phyloP scores from a whole-genome alignment of 148 eudicot genomes.

The Fagopyrum homotropicum region DNA sequence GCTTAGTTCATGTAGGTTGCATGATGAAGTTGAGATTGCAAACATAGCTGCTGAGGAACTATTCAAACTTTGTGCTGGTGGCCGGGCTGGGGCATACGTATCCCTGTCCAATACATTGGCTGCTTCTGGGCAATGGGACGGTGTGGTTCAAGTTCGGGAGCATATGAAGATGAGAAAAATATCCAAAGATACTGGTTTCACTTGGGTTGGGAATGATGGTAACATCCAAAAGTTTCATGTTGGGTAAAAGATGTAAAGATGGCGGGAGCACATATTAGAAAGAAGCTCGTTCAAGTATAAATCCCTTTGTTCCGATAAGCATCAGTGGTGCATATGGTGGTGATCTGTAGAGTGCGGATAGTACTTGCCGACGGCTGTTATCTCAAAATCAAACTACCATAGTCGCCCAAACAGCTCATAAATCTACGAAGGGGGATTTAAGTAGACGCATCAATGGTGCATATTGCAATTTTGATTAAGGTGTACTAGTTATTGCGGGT shows the following conservation, averaged over 20 bases:
- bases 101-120: constrained; percentile 77
- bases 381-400: too few relatives aligned
- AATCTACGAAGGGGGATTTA: too few relatives aligned
- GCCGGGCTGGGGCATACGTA: constrained; percentile 77
- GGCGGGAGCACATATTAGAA: too few relatives aligned
- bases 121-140: constrained; percentile 80
- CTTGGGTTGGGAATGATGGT: constrained; percentile 65
- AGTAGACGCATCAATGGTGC: too few relatives aligned
- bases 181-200: constrained; percentile 64
- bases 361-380: too few relatives aligned
- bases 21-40: constrained; percentile 75
- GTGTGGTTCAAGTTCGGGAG: constrained; percentile 64
- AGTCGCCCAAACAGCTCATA: too few relatives aligned
- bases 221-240: constrained; percentile 39
- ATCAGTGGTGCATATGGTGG: too few relatives aligned
- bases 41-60: constrained; percentile 61
- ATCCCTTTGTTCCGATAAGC: too few relatives aligned
- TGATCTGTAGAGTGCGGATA: too few relatives aligned
- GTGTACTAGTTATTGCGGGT: too few relatives aligned
- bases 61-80: constrained; percentile 39
- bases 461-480: too few relatives aligned
- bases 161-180: constrained; percentile 72
- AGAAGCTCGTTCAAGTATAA: too few relatives aligned
- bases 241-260: constrained; percentile 16
- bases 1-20: constrained; percentile 68